Evolutionary conservation across 2,329 filamentous ascomycete species (phyloP).

Genomic region (Fusarium sp.): DNA sequence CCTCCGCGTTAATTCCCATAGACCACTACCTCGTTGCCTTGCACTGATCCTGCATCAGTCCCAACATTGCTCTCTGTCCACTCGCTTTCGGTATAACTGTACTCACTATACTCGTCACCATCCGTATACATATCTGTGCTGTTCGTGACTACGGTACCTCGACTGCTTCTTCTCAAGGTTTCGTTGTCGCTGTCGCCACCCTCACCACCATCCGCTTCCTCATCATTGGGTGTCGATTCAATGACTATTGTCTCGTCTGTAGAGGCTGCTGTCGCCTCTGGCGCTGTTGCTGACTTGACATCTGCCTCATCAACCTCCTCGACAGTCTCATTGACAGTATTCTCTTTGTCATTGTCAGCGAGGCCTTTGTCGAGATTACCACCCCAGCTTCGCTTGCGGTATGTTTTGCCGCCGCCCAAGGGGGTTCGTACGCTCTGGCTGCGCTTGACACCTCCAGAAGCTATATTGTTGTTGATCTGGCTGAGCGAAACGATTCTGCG

Average conservation of each 20-base stretch:
- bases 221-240: slow-evolving; percentile 29
- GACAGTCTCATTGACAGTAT: slow-evolving; percentile 68
- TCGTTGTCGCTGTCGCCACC: slow-evolving; percentile 60
- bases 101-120: slow-evolving; percentile 52
- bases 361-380: slow-evolving; percentile 60
- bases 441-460: slow-evolving; percentile 72
- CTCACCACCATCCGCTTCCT: slow-evolving; percentile 35
- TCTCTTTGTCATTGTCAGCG: slow-evolving; percentile 70
- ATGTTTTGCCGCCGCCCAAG: slow-evolving; percentile 51
- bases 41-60: slow-evolving; percentile 39
- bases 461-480: slow-evolving; percentile 83
- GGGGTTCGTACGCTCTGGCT: slow-evolving; percentile 81
- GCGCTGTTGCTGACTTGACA: slow-evolving; percentile 24
- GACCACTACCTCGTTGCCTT: slow-evolving; percentile 50
- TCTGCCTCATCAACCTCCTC: slow-evolving; percentile 61
- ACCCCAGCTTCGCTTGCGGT: slow-evolving; percentile 77
- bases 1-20: slow-evolving; percentile 42
- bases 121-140: slow-evolving; percentile 51
- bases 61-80: slow-evolving; percentile 58
- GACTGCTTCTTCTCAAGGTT: slow-evolving; percentile 60
- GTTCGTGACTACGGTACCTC: slow-evolving; percentile 58
- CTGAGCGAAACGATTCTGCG: slow-evolving; percentile 90
- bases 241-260: slow-evolving; percentile 42
- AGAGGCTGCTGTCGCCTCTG: slow-evolving; percentile 31
- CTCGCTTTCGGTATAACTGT: slow-evolving; percentile 57